Percentiles rank a stretch among this genome's conserved stretches.
Evolutionary conservation across 805 yeast species (phyloP).

Genomic region (Candida boidinii): DNA sequence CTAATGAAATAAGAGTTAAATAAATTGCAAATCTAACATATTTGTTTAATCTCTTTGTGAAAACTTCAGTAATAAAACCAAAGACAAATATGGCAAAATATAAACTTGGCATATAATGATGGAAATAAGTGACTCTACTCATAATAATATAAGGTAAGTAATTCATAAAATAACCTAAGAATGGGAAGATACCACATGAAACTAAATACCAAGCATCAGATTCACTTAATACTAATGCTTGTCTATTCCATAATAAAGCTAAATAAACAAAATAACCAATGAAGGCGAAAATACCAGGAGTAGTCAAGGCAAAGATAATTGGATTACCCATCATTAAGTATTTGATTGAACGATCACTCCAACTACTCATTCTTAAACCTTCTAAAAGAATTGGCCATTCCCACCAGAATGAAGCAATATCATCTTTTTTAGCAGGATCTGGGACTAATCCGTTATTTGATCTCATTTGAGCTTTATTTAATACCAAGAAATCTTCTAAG

Average conservation of each 20-base stretch:
- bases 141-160: conserved; percentile 67
- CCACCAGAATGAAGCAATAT: conserved; percentile 71
- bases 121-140: conserved; percentile 84
- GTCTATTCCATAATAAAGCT: conserved; percentile 61
- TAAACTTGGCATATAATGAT: conserved; percentile 78
- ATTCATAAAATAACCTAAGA: conserved; percentile 77
- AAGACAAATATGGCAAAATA: conserved; percentile 62
- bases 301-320: conserved; percentile 51
- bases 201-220: conserved; percentile 12
- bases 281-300: conserved; percentile 38
- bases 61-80: conserved; percentile 43
- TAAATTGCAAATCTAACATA: conserved; percentile 26
- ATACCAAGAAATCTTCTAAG: conserved; percentile 58
- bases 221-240: conserved; percentile 31
- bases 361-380: conserved; percentile 72
- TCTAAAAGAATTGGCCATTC: conserved; percentile 68
- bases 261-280: conserved; percentile 31
- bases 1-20: conserved; percentile 28
- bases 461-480: conserved; percentile 77
- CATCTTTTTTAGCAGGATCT: conserved; percentile 62
- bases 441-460: conserved; percentile 78
- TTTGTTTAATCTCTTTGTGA: conserved; percentile 24
- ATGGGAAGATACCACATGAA: conserved; percentile 71
- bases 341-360: conserved; percentile 48
- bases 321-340: conserved; percentile 68